These are phyloP conservation scores for Byssothecium circinans DNA, from an alignment of 2,329 filamentous ascomycete species.

Conservation along the genomic window DNA sequence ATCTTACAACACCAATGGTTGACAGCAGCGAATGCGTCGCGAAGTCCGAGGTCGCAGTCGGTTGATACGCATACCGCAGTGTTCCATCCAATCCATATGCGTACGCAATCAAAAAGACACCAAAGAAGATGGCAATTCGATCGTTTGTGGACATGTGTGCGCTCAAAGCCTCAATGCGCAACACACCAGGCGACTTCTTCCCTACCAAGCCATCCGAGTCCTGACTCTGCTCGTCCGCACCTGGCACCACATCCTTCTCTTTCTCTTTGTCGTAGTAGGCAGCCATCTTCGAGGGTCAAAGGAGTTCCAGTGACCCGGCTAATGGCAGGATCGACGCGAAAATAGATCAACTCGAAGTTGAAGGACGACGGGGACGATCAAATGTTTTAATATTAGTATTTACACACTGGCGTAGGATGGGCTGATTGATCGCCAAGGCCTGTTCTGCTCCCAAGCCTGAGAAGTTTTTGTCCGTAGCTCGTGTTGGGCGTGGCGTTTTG, in stretches of 20 bases:
- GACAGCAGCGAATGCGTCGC: conserved; percentile 58
- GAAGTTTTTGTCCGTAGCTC: background rate
- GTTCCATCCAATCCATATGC: conserved; percentile 61
- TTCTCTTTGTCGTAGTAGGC: conserved; percentile 15
- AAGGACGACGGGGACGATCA: background rate
- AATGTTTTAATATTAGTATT: conserved; percentile 6
- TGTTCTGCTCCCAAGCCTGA: background rate
- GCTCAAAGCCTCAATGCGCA: conserved; percentile 61
- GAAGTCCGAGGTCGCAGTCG: conserved; percentile 58
- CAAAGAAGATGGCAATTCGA: conserved; percentile 60
- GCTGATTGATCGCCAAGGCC: conserved; percentile 7
- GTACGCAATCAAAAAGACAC: conserved; percentile 66
- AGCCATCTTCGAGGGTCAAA: background rate
- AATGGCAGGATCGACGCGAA: background rate
- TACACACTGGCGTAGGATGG: conserved; percentile 5
- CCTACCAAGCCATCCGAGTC: conserved; percentile 23
- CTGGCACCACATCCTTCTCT: conserved; percentile 1
- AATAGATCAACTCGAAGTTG: background rate
- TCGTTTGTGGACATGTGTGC: conserved; percentile 56
- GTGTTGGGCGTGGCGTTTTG: background rate
- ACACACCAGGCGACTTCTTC: conserved; percentile 55
- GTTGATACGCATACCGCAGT: conserved; percentile 35
- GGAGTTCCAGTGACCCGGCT: no score
- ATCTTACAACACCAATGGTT: conserved; percentile 61
- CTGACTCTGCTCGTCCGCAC: background rate